A percentile compares a stretch with the other conserved stretches of the same genome.
These are phyloP conservation scores for Boletus calvinii DNA, from an alignment of 1,284 basidiomycete genomes.

Conservation along the genomic window DNA sequence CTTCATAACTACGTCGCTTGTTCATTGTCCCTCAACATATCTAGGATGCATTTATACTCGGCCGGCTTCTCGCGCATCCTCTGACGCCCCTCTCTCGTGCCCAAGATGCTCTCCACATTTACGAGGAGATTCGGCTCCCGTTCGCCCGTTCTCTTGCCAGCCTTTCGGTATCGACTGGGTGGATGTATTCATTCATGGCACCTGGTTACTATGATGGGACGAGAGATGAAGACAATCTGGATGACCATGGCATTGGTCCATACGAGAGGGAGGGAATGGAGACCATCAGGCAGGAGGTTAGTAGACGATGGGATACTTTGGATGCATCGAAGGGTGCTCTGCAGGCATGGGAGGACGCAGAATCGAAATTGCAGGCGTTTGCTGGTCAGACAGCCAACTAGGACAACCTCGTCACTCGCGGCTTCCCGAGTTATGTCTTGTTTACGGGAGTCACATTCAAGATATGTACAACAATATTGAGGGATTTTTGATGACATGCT, in stretches of 20 bases:
- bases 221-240: conserved; percentile 6
- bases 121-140: conserved; percentile 32
- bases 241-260: conserved; percentile 14
- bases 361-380: conserved; percentile 1
- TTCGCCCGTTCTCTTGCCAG: conserved; percentile 14
- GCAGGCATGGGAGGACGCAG: conserved; percentile 15
- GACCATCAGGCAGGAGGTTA: conserved; percentile 2
- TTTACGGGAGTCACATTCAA: too few relatives aligned
- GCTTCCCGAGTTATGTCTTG: too few relatives aligned
- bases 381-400: too few relatives aligned
- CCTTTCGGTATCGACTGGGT: conserved; percentile 12
- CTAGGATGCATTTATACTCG: conserved; percentile 39
- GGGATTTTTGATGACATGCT: too few relatives aligned
- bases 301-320: conserved; percentile 5
- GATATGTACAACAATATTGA: too few relatives aligned
- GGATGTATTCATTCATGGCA: conserved; percentile 14
- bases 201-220: conserved; percentile 26
- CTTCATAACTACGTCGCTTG: neutral
- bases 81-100: conserved; percentile 20
- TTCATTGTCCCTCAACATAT: neutral
- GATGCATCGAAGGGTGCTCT: neutral
- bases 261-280: conserved; percentile 19
- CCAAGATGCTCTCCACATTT: conserved; percentile 29
- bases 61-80: conserved; percentile 32
- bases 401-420: too few relatives aligned